Evolutionary conservation across 495 filamentous ascomycete genomes (phyloP), one percentile per base, ranked within the genome.

Genomic region (Amorphotheca resinae): DNA sequence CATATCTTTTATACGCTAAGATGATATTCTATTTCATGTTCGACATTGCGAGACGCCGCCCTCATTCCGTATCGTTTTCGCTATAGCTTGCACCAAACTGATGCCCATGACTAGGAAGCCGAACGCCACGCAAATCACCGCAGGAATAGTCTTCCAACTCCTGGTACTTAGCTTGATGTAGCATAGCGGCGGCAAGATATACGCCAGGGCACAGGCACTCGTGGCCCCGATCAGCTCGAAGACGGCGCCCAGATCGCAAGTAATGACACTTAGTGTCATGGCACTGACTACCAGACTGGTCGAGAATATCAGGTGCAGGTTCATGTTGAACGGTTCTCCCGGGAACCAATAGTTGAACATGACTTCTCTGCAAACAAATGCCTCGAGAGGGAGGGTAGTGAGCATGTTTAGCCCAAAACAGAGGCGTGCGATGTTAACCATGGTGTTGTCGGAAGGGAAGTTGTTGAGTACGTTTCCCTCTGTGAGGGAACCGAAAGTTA

Each of bases 351-450:
- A 98, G 36, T 84, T 88, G 25, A 82, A 73, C 82, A 96, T 93
- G 32, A 96, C 91, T 59, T 94, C 88, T 44, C 91, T 77, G 60
- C 93, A 96, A 33, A 98, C 91, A 60, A 98, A 98, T 6, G 86
- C 84, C 65, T 98, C 91, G 28, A 98, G 75, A 2, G 91, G 91
- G 33, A 98, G 66, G 1, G 91, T 98, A 4, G 91, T 96, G 48
- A 98, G 76, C 91, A 98, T 98, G 66, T 98, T 98, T 42, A 96
- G 64, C 3, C 93, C 91, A 51, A 98, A 95, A 58, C 86, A 95
- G 52, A 98, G 68, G 52, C 91, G 76, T 32, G 91, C 91, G 41
- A 96, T 75, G 59, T 95, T 98, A 50, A 95, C 83, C 73, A 96
- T 75, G 46, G 79, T 72, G 59, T 93, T 95, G 55, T 87, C 74